Base-by-base conservation (phyloP, 2,329 filamentous ascomycete species). In the Ophiostoma montium region DNA sequence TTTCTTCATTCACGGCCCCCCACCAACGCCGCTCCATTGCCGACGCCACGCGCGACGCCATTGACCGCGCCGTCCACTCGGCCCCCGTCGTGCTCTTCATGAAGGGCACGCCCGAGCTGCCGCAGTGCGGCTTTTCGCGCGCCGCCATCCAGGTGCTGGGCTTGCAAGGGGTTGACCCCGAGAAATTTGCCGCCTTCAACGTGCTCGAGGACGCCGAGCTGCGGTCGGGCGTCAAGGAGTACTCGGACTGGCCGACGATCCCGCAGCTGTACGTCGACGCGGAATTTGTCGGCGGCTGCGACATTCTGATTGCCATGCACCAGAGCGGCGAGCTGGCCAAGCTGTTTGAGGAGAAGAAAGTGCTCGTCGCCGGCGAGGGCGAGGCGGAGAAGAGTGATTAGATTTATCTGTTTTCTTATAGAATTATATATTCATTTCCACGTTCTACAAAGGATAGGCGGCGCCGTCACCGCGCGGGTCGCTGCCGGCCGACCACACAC, bases 241-340 rank as follows among this genome's bases (percentile, higher is more conserved):
- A 92, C 72, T 95, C 89, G 2, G 92, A 96, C 63, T 98, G 92
- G 92, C 92, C 92, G 13, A 98, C 92, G 18, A 96, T 98, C 63
- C 92, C 92, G 7, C 92, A 98, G 67, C 75, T 98, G 16, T 98
- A 96, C 67, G 74, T 98, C 47, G 80, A 94, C 55, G 90, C 90
- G 69, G 90, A 98, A 64, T 98, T 98, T 63, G 74, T 98, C 43
- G 92, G 92, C 49, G 92, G 92, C n/a, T 95, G 89, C 64, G 92
- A 98, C 66, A 98, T 98, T 56, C 67, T 98, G 58, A 83, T 96
- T 64, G 84, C 83, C 2, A 96, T 98, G 92, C 90, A 96, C 70
- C 86, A 95, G 68, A 94, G 86, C 61, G 92, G 92, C 27, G 88
- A 94, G 57, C 69, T 98, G 60, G 86, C 88, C 9, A 94, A 94